Evolutionary conservation across 2,329 filamentous ascomycete genomes (phyloP).

Genomic region (Aspergillus awamori): DNA sequence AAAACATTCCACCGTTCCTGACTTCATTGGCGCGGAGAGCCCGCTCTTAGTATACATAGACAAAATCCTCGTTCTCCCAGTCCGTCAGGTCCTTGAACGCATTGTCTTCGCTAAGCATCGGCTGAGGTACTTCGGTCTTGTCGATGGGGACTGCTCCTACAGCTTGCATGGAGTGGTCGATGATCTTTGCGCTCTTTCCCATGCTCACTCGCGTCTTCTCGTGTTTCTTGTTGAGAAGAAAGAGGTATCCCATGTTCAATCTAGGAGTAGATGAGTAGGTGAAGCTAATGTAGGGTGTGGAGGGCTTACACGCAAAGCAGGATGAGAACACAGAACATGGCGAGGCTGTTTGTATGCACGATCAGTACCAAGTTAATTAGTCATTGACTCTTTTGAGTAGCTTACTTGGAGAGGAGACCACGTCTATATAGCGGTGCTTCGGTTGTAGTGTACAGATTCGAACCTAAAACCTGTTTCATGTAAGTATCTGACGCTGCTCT

Average conservation of each 20-base stretch:
- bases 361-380: not conserved
- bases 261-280: constrained; percentile 15
- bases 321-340: constrained; percentile 63
- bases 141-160: constrained; percentile 25
- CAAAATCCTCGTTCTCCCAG: constrained; percentile 65
- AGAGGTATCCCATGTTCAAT: constrained; percentile 52
- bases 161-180: constrained; percentile 63
- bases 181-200: constrained; percentile 61
- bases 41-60: constrained; percentile 55
- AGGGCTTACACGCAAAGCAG: constrained; percentile 49
- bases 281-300: not conserved
- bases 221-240: constrained; percentile 59
- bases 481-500: not conserved
- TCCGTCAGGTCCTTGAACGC: constrained; percentile 64
- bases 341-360: constrained; percentile 42
- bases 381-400: not conserved
- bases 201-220: constrained; percentile 57
- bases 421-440: constrained; percentile 62
- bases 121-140: constrained; percentile 33
- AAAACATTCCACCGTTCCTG: too few species aligned
- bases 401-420: constrained; percentile 60
- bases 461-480: constrained; percentile 57
- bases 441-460: constrained; percentile 64
- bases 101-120: constrained; percentile 46
- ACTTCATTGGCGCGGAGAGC: too few species aligned